Evolutionary conservation across 2,329 filamentous ascomycete species (phyloP), one percentile per base, ranked within the genome.

Genomic region (Pseudogymnoascus sp.): DNA sequence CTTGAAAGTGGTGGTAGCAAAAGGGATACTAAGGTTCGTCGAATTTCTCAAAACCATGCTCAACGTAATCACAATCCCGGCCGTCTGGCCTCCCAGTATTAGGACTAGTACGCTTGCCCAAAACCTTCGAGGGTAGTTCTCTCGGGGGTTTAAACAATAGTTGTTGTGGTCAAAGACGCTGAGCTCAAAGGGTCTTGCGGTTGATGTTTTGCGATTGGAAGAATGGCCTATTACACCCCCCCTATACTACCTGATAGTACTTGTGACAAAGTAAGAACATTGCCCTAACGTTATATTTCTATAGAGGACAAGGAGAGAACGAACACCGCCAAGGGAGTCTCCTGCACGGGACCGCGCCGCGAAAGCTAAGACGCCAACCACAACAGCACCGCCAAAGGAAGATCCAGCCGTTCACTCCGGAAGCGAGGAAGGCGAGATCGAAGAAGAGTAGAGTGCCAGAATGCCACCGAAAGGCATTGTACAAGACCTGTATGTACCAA

Each of bases 401-500:
- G 79, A 79, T 58, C 77, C 76, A 65, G 75, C 75, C 4, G 66
- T 73, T 36, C 71, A 72, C 70, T 93, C 89, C 63, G 94, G 94
- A 60, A 97, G 92, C 71, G 94, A 99, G 76, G 94, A 99, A 75
- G 94, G 94, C 59, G 94, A 99, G 78, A 97, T 99, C 69, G 94
- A 96, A 75, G 92, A 97, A 79, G 58, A 36, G 28, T 35, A 61
- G 47, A 6, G n/a, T 20, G n/a, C 43, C 33, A 47, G 54, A 22
- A 43, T 41, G 58, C 28, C 36, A 33, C 16, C 25, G 47, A 33
- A 54, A 22, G 28, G 28, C 58, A 35, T 12, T 50, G 28, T 60
- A 60, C 60, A 58, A 63, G 36, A 66, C 54, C 64, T 66, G 74
- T 75, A 75, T 69, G 73, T 75, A 68, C 65, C 61, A 66, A 54